Base-by-base conservation (phyloP, 192 early-diverging fungal species). In the Geosiphon pyriformis region DNA sequence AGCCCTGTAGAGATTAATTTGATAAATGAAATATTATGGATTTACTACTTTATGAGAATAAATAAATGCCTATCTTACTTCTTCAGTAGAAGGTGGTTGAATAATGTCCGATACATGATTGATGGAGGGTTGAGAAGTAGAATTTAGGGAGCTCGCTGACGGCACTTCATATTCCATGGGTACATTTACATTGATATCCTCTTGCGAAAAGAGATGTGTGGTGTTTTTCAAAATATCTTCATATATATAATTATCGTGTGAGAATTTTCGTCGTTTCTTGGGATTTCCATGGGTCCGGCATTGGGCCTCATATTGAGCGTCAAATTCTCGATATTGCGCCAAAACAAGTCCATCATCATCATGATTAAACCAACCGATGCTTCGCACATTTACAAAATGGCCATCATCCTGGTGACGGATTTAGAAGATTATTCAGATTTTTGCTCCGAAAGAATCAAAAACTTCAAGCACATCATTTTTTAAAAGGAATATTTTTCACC, bases 271-370 rank as follows among this genome's bases (percentile, higher is more conserved):
- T 65, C 6, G 61, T 53, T 27, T 67, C 49, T 0, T 57, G n/a
- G 17, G 70, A 46, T 34, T 60, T 52, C 3, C 55, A 46, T 12
- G 7, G 26, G 26, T 22, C 26, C 49, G 22, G 49, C 52, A 11
- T 29, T 31, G 22, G 3, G 70, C 70, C 35, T 74, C 54, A 59
- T 66, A 80, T 37, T 72, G 54, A 46, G 73, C 71, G 51, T 84
- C 82, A 29, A 75, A 78, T 22, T 78, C 71, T 2, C 75, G 65
- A 46, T 78, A 74, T 35, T 73, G 64, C 15, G 72, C 70, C 33
- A 87, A 64, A 7, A 76, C 58, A n/a, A 83, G 71, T 62, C 81
- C 81, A 51, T 90, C 88, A 59, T 87, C 85, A n/a, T 86, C 82
- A 50, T 83, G 62, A 47, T 77, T 83, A 42, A 77, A 75, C 80